Evolutionary conservation across 2,329 filamentous ascomycete genomes (phyloP).

Genomic region (Epichloe hybrida): DNA sequence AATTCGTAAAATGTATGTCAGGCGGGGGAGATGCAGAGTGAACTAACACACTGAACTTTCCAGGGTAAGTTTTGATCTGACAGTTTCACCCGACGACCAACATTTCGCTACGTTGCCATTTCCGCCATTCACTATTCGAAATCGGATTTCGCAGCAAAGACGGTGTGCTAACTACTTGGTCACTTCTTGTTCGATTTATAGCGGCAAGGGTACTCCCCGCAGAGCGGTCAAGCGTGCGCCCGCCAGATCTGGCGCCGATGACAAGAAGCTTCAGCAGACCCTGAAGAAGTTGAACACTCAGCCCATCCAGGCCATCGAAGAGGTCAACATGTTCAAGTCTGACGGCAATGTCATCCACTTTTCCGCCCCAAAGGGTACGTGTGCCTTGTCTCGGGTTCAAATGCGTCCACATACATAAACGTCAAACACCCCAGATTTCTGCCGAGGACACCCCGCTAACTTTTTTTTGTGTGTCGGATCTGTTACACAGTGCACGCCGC

Average conservation of each 20-base stretch:
- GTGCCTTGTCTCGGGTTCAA: constrained; percentile 17
- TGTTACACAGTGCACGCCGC: constrained; percentile 70
- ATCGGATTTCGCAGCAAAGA: background rate
- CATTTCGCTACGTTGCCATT: background rate
- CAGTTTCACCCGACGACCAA: background rate
- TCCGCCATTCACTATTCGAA: background rate
- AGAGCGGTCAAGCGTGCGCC: constrained; percentile 98
- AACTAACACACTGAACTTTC: background rate
- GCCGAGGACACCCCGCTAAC: background rate
- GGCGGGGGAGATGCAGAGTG: background rate
- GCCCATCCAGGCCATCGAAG: constrained; percentile 98
- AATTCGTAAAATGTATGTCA: background rate
- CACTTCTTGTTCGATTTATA: constrained; percentile 14
- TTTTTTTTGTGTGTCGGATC: background rate
- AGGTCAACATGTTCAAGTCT: constrained; percentile 99
- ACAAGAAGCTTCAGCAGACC: constrained; percentile 97
- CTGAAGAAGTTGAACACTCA: constrained; percentile 99
- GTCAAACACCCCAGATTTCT: background rate
- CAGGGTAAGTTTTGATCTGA: constrained; percentile 23
- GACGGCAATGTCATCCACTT: constrained; percentile 99
- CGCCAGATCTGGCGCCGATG: constrained; percentile 82
- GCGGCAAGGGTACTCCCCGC: constrained; percentile 96
- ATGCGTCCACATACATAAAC: background rate
- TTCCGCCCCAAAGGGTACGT: constrained; percentile 86
- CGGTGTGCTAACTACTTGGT: constrained; percentile 12